phyloP scores from a whole-genome alignment of 208 protist species.

The Acanthamoeba castellanii region DNA sequence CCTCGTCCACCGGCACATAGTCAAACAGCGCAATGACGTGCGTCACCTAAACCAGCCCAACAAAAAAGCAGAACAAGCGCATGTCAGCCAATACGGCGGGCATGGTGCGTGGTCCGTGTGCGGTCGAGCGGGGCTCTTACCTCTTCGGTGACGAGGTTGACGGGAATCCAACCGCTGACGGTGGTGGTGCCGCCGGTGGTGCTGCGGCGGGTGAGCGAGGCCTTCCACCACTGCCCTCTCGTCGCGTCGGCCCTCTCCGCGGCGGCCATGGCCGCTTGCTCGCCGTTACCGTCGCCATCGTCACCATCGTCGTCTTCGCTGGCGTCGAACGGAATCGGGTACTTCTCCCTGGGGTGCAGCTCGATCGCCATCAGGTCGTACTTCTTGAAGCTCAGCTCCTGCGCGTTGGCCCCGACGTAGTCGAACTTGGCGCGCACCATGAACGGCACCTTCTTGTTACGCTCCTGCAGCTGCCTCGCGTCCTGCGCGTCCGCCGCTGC shows the following conservation, averaged over 20 bases:
- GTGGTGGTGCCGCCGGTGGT: constrained; percentile 67
- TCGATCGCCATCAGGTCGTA: constrained; percentile 71
- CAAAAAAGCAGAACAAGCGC: neutral
- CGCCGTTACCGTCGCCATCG: too few species aligned
- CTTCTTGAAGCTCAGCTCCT: constrained; percentile 75
- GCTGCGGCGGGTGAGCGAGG: constrained; percentile 60
- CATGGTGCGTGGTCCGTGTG: neutral
- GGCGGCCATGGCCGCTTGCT: neutral
- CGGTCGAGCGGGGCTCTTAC: neutral
- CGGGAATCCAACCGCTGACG: constrained; percentile 58
- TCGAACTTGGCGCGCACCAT: constrained; percentile 71
- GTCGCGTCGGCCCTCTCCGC: neutral
- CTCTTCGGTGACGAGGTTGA: constrained; percentile 62
- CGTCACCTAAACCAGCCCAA: neutral
- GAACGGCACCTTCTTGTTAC: constrained; percentile 40
- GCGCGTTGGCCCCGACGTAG: constrained; percentile 52
- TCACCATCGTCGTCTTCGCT: neutral
- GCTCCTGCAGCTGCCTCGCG: neutral
- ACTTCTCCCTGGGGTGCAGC: neutral
- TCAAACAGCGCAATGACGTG: constrained; percentile 65
- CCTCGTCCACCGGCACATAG: constrained; percentile 48
- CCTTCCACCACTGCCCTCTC: constrained; percentile 15
- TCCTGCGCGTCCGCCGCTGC: neutral
- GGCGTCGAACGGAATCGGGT: neutral
- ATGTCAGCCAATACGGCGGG: too few species aligned